Conservation (phyloP, 805 yeast species). For the Spathaspora sp. region DNA sequence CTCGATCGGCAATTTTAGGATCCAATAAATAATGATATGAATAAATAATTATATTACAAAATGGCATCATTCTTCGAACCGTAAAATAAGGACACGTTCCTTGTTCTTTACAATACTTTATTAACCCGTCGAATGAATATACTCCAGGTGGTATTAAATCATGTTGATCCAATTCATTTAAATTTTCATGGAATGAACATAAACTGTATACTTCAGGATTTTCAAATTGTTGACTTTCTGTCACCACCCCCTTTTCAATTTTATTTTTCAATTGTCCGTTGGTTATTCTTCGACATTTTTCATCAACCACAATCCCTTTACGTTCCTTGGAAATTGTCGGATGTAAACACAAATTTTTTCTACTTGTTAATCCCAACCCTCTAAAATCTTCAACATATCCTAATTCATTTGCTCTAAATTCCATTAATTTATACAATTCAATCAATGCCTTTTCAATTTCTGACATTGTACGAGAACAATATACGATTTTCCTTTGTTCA, state of each 20-base stretch:
- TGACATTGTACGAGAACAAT: conserved; percentile 99
- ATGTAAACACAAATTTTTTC: conserved; percentile 91
- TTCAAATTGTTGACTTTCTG: conserved; percentile 52
- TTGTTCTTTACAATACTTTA: conserved; percentile 70
- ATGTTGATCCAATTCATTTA: conserved; percentile 82
- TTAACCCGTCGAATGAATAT: conserved; percentile 83
- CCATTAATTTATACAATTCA: conserved; percentile 86
- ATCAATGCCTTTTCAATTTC: conserved; percentile 97
- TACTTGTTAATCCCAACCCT: conserved; percentile 89
- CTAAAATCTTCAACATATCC: conserved; percentile 89
- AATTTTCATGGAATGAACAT: conserved; percentile 89
- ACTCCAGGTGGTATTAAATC: conserved; percentile 90
- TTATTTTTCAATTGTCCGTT: conserved; percentile 80
- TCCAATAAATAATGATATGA: conserved; percentile 95
- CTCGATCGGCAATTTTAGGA: conserved; percentile 96
- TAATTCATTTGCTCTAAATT: conserved; percentile 73
- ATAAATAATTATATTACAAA: conserved; percentile 90
- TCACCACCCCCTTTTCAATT: conserved; percentile 45
- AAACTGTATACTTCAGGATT: conserved; percentile 35
- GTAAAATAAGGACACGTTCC: conserved; percentile 96
- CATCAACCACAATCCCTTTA: conserved; percentile 92
- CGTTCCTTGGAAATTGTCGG: conserved; percentile 84
- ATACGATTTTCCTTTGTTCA: conserved; percentile 88
- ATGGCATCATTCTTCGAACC: conserved; percentile 94
- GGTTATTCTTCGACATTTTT: conserved; percentile 90